Conservation (phyloP, 495 filamentous ascomycete genomes). For the Tricharina praecox region DNA sequence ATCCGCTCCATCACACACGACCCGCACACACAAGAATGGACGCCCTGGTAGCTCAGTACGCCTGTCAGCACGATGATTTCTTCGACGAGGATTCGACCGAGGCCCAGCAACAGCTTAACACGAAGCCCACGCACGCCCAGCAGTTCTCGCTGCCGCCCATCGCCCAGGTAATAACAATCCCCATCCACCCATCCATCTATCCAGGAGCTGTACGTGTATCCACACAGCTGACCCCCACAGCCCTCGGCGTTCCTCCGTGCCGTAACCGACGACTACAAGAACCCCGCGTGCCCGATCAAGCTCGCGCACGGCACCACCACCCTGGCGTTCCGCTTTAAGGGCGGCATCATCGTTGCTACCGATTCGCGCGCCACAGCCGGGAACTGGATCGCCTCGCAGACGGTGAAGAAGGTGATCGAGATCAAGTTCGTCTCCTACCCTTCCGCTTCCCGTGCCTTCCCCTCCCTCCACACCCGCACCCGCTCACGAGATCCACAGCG, state of each 20-base stretch:
- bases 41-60: constrained; percentile 76
- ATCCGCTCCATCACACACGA: neutral
- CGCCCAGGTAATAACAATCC: constrained; percentile 44
- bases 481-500: too few relatives aligned
- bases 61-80: constrained; percentile 44
- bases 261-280: constrained; percentile 89
- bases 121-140: constrained; percentile 53
- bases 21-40: constrained; percentile 53
- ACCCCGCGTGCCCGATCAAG: constrained; percentile 94
- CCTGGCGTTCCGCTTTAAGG: constrained; percentile 93
- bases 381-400: constrained; percentile 98
- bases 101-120: constrained; percentile 30
- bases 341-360: constrained; percentile 93
- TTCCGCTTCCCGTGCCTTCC: too few relatives aligned
- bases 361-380: constrained; percentile 93
- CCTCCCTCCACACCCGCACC: too few relatives aligned
- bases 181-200: neutral
- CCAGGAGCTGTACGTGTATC: neutral
- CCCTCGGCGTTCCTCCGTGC: constrained; percentile 75
- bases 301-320: constrained; percentile 98
- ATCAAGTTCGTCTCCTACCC: constrained; percentile 66
- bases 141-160: constrained; percentile 92
- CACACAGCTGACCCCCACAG: constrained; percentile 6
- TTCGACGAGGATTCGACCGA: constrained; percentile 52
- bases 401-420: constrained; percentile 98